Conservation (phyloP, 768 basidiomycete species). For the Agaricus blazei region DNA sequence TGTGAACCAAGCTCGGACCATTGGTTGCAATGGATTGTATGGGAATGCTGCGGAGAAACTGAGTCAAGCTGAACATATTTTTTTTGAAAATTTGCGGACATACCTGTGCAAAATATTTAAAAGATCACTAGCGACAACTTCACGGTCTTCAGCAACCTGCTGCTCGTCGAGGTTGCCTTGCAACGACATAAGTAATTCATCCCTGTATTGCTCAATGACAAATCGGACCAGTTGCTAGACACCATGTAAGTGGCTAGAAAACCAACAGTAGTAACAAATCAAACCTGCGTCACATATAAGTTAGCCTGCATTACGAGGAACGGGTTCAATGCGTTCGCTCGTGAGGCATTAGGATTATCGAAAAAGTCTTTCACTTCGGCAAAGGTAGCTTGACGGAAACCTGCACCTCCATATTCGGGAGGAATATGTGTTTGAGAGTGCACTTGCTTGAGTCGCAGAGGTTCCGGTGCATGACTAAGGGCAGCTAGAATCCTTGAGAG, state of each 20-base stretch:
- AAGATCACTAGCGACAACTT: slow-evolving; percentile 83
- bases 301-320: slow-evolving; percentile 93
- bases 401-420: slow-evolving; percentile 61
- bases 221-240: slow-evolving; percentile 87
- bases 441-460: slow-evolving; percentile 61
- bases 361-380: slow-evolving; percentile 90
- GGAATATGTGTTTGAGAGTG: slow-evolving; percentile 44
- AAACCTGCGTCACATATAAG: slow-evolving; percentile 85
- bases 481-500: slow-evolving; percentile 73
- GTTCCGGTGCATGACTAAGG: slow-evolving; percentile 71
- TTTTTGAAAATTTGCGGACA: slow-evolving; percentile 10
- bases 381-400: slow-evolving; percentile 79
- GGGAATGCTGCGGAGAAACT: slow-evolving; percentile 56
- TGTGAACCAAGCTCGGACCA: slow-evolving; percentile 82
- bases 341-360: slow-evolving; percentile 83
- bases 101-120: slow-evolving; percentile 82
- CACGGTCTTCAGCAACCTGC: slow-evolving; percentile 66
- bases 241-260: neutral
- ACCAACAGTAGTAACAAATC: slow-evolving; percentile 11
- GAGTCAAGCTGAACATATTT: slow-evolving; percentile 7
- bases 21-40: slow-evolving; percentile 91
- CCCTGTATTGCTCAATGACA: slow-evolving; percentile 88
- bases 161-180: slow-evolving; percentile 62
- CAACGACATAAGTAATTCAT: slow-evolving; percentile 70
- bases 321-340: slow-evolving; percentile 81